Conservation (phyloP, 805 yeast genomes). For the Nakazawaea ambrosiae region DNA sequence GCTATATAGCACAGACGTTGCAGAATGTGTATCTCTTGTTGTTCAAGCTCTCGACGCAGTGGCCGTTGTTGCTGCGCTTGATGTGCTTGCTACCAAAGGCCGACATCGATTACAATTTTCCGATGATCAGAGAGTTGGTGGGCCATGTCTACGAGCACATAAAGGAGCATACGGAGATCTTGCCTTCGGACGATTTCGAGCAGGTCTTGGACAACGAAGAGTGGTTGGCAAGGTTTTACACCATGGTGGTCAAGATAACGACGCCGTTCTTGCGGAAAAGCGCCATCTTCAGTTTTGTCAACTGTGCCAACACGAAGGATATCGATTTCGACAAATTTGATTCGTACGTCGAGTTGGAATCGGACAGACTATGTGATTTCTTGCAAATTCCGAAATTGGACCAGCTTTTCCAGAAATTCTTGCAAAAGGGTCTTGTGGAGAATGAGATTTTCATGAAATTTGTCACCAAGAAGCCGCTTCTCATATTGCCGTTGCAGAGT, state of each 20-base stretch:
- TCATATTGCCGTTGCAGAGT: slow-evolving; percentile 2
- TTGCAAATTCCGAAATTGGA: slow-evolving; percentile 38
- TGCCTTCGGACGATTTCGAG: too few relatives aligned
- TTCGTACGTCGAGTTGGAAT: slow-evolving; percentile 32
- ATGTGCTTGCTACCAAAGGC: neutral
- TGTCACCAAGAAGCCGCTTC: neutral
- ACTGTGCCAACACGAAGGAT: slow-evolving; percentile 39
- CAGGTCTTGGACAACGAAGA: slow-evolving; percentile 5
- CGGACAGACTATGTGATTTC: slow-evolving; percentile 43
- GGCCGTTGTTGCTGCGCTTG: neutral
- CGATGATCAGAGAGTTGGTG: slow-evolving; percentile 7
- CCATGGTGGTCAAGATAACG: slow-evolving; percentile 47
- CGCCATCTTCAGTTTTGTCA: slow-evolving; percentile 47
- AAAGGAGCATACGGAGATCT: neutral
- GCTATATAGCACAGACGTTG: slow-evolving; percentile 45
- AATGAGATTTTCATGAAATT: neutral
- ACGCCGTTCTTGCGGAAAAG: slow-evolving; percentile 63
- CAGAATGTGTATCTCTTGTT: slow-evolving; percentile 30
- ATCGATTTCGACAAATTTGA: slow-evolving; percentile 21
- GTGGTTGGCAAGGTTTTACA: slow-evolving; percentile 36
- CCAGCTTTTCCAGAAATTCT: slow-evolving; percentile 17
- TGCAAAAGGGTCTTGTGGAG: neutral
- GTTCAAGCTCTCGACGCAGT: slow-evolving; percentile 16
- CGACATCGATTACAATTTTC: neutral
- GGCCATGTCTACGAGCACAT: slow-evolving; percentile 14